phyloP scores from a whole-genome alignment of 768 basidiomycete species.

The Pleurotus pulmonarius region DNA sequence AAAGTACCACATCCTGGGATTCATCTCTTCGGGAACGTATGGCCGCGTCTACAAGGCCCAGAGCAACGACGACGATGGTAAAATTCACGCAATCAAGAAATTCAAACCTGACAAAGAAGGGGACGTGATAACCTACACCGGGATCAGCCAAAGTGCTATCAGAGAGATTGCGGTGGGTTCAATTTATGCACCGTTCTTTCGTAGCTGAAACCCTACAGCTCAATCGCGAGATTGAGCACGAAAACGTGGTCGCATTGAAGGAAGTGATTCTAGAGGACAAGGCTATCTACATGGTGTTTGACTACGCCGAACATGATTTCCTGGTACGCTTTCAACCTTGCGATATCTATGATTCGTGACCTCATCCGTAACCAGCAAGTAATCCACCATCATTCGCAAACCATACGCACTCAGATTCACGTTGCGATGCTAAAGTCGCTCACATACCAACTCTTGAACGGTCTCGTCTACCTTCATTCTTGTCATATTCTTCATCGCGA shows the following conservation, averaged over 20 bases:
- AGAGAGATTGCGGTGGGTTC: conserved; percentile 87
- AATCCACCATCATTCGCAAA: conserved; percentile 96
- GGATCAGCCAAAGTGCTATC: conserved; percentile 96
- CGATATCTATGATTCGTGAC: neutral
- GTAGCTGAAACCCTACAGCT: conserved; percentile 44
- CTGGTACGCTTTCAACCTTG: conserved; percentile 51
- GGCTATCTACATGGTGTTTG: conserved; percentile 99
- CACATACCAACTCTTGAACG: conserved; percentile 91
- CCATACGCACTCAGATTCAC: conserved; percentile 73
- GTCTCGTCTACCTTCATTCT: conserved; percentile 91
- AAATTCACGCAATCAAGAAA: conserved; percentile 95
- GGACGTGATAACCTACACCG: conserved; percentile 92
- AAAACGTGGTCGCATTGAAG: conserved; percentile 86
- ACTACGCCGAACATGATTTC: conserved; percentile 98
- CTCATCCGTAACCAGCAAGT: conserved; percentile 67
- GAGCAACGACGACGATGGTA: conserved; percentile 63
- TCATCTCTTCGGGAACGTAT: conserved; percentile 98
- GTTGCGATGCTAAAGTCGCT: conserved; percentile 85
- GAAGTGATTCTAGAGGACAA: conserved; percentile 98
- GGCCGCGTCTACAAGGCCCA: conserved; percentile 98
- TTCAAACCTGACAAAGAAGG: conserved; percentile 99
- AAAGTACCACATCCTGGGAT: conserved; percentile 91
- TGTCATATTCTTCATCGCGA: conserved; percentile 96
- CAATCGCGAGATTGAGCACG: conserved; percentile 86
- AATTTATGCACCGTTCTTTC: neutral